A percentile compares a stretch with the other conserved stretches of the same genome.
Evolutionary conservation across 2,329 filamentous ascomycete species (phyloP).

Genomic region (Colletotrichum limetticola): DNA sequence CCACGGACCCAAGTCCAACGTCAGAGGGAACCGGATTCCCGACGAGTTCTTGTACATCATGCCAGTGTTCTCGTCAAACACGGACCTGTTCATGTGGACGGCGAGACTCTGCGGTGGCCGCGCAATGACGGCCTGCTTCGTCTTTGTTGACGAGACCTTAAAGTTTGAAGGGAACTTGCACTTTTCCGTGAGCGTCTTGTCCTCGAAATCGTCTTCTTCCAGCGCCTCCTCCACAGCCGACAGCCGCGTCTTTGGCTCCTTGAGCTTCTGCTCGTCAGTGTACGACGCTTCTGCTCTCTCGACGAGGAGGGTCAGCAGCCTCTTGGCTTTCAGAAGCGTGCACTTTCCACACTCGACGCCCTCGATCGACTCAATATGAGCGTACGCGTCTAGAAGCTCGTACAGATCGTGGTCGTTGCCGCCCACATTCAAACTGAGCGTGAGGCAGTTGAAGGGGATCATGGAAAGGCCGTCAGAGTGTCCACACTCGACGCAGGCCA

Average conservation of each 20-base stretch:
- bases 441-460: constrained; percentile 94
- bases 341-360: constrained; percentile 94
- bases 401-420: constrained; percentile 74
- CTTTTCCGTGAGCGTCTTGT: constrained; percentile 69
- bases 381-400: constrained; percentile 86
- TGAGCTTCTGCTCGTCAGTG: constrained; percentile 59
- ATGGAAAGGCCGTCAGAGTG: constrained; percentile 89
- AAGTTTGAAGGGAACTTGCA: constrained; percentile 75
- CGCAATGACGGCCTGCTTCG: constrained; percentile 87
- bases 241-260: constrained; percentile 66
- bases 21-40: constrained; percentile 78
- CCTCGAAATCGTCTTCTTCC: constrained; percentile 83
- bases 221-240: constrained; percentile 76
- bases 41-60: constrained; percentile 86
- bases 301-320: constrained; percentile 59
- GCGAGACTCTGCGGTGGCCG: constrained; percentile 83
- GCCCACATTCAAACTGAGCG: constrained; percentile 78
- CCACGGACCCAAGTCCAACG: constrained; percentile 85
- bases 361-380: constrained; percentile 84
- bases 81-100: constrained; percentile 90
- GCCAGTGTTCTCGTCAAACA: constrained; percentile 87
- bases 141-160: constrained; percentile 83
- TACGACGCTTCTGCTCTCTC: constrained; percentile 49
- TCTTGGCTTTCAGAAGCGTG: constrained; percentile 73
- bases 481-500: constrained; percentile 87